Evolutionary conservation across 2,329 filamentous ascomycete genomes (phyloP), one percentile per base, ranked within the genome.

Genomic region (Escovopsis weberi): DNA sequence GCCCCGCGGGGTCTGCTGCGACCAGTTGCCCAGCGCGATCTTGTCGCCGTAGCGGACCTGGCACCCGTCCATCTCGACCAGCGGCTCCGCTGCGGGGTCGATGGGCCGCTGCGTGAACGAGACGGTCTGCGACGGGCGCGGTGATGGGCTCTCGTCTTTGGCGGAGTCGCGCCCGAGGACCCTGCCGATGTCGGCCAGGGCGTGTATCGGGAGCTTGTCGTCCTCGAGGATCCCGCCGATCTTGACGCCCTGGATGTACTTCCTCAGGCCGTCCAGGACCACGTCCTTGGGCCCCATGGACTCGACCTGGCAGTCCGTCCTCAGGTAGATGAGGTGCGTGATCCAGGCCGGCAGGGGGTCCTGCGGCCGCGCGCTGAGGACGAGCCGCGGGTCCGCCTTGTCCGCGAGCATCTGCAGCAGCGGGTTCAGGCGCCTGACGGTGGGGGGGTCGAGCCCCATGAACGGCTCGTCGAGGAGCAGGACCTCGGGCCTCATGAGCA

Each of bases 391-490:
- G 6, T 68, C 70, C 12, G 74, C 74, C 39, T 70, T 72, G 45
- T 74, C 69, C 0, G 86, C 83, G 43, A 95, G 63, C 0, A 69
- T 69, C 48, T 76, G 65, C 19, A 95, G 65, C 38, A 96, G 67
- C 0, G 72, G 69, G 35, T 83, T 89, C 50, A 96, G 64, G 2
- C 74, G 74, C 11, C 73, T 69, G 11, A 85, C 74, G 0, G 87
- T 93, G 6, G 80, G 80, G 12, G 89, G 91, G 59, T 96, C 91
- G 12, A 98, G 68, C 0, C 91, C 89, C 84, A 95, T 94, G 56
- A 95, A 95, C 1, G 91, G 89, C 53, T 94, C 89, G 61, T 98
- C 91, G 2, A 94, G 68, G 41, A 96, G 68, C 47, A 98, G 57
- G 10, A 94, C 72, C 59, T 93, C 83, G 0, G 91, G 91, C 41